Conservation (phyloP, 108 stramenopile species). For the Nannochloropsis gaditana region DNA sequence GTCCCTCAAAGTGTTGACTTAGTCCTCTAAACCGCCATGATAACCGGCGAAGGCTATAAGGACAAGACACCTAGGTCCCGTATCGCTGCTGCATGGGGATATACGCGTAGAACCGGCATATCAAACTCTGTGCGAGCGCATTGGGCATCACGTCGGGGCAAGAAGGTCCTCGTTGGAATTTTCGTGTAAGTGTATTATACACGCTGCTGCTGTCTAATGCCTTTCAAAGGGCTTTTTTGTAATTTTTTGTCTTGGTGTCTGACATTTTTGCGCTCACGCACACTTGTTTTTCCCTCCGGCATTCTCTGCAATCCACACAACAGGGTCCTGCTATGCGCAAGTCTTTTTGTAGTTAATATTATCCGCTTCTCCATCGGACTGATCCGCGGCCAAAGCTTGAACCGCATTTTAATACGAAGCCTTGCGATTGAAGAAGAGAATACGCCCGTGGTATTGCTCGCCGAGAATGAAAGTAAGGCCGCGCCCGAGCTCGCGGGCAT, state of each 20-base stretch:
- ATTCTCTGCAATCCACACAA: background rate
- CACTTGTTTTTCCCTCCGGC: no score
- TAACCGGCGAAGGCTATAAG: background rate
- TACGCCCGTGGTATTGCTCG: background rate
- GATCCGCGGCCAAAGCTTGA: background rate
- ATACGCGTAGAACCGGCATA: background rate
- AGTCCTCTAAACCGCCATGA: background rate
- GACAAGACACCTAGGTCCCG: background rate
- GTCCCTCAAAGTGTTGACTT: no score
- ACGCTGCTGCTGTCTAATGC: no score
- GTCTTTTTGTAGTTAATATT: background rate
- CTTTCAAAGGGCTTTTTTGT: no score
- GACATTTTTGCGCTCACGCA: no score
- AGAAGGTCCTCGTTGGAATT: conserved; percentile 12
- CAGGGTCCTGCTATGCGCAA: background rate
- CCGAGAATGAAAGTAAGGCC: background rate
- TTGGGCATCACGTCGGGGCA: background rate
- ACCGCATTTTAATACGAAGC: background rate
- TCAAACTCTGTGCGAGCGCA: background rate
- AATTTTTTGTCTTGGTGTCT: no score
- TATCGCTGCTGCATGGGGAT: background rate
- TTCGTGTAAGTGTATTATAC: background rate
- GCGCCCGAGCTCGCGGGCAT: background rate
- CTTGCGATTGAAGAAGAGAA: background rate
- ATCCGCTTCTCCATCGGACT: background rate